Evolutionary conservation across 176 grass and related monocot genomes (phyloP), one percentile per base, ranked within the genome.

Genomic region (Oryza meridionalis): DNA sequence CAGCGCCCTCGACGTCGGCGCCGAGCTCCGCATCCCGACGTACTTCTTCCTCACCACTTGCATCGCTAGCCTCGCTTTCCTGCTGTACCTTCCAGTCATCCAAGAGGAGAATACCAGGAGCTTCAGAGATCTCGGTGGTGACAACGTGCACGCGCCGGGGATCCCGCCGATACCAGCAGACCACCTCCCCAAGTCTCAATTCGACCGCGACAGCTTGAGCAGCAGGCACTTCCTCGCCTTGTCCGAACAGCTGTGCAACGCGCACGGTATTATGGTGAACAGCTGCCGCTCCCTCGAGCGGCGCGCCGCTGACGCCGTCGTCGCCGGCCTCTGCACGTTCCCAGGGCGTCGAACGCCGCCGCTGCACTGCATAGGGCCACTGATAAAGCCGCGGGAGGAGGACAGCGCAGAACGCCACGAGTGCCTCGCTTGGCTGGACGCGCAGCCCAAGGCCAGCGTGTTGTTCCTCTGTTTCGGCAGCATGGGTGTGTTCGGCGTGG

Each of bases 211-310:
- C 65, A 66, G 78, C 87, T 40, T 40, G 4, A 35, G 32, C 72
- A 81, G 66, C 21, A 47, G 6, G 1, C 50, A 12, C 6, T 83
- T 90, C 71, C 2, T 92, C 21, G 53, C 24, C 44, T 8, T 70
- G 11, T n/a, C 51, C 21, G 61, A 73, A 2, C 82, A 40, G 40
- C 0, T 90, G 6, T 72, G 74, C 43, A 35, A 55, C 1, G 81
- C 77, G 3, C 40, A 90, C 14, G 92, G 92, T 27, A 58, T 88
- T 12, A 40, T 94, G 5, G 44, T 92, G 0, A 94, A 94, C 84
- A 92, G 84, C 59, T 92, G 89, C 80, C 70, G 46, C 46, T 66
- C 79, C 9, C 74, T 94, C n/a, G 92, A 94, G 61, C 81, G 87
- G 1, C 67, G 81, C 22, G 81, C 82, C 24, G n/a, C 74, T 0